Base-by-base conservation (phyloP, 2,329 filamentous ascomycete species). In the Colletotrichum salicis region DNA sequence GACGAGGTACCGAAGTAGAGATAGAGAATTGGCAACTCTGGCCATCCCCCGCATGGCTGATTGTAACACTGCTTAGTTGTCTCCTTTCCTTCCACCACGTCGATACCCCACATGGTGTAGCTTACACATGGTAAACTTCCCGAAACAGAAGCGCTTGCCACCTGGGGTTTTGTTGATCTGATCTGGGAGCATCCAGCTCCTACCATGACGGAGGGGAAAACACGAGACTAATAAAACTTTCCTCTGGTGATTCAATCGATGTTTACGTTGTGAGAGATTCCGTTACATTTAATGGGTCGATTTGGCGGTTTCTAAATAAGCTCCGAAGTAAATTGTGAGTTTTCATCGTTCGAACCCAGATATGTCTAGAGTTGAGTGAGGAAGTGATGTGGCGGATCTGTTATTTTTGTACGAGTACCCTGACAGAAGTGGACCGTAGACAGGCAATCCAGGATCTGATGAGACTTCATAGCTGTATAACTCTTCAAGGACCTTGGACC, bases 101-200 rank as follows among this genome's bases (percentile, higher is more conserved):
- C n/a, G 8, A 63, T 4, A 15, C 45, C n/a, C n/a, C 48, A 64
- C n/a, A 5, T 41, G 2, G 24, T n/a, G 7, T 63, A 31, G 31
- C 48, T 63, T 54, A 63, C 22, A 64, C 48, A 41, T 59, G 35
- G 41, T 63, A 41, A 37, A 48, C 54, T 61, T 13, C 56, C 54
- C 24, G 22, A 64, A 48, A 35, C 22, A 33, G 58, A 45, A 60
- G 15, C 56, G 37, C 27, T 67, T 67, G 55, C 22, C 64, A 52
- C 51, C 45, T 8, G 52, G 57, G 58, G 33, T 72, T 45, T 64
- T 1, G 22, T 52, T 8, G 45, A 51, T 29, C n/a, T 24, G 11
- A 48, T 48, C 19, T 48, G 8, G 41, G 7, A 22, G 41, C 41
- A 48, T 19, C 22, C 59, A 51, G 41, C 59, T 51, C 22, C 59